Percentiles rank a stretch among this genome's conserved stretches.
These are phyloP conservation scores for Fusarium fujikuroi DNA, from an alignment of 2,329 filamentous ascomycete genomes.

Conservation along the genomic window DNA sequence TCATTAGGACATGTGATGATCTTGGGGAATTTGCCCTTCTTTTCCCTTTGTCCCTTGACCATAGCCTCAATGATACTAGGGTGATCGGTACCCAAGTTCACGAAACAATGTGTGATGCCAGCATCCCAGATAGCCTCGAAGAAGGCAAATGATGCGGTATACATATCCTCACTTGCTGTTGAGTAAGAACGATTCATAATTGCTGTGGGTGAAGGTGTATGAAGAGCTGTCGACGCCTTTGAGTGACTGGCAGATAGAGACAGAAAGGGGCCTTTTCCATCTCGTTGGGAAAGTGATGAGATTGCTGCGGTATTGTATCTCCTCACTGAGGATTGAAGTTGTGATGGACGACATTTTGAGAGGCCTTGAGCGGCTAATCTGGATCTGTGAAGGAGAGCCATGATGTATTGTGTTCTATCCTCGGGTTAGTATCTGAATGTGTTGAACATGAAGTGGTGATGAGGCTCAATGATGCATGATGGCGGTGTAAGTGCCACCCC, in stretches of 20 bases:
- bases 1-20: slow-evolving; percentile 86
- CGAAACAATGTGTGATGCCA: slow-evolving; percentile 68
- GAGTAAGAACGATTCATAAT: slow-evolving; percentile 38
- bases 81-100: slow-evolving; percentile 77
- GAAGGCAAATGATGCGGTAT: slow-evolving; percentile 83
- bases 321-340: slow-evolving; percentile 19
- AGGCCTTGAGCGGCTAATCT: slow-evolving; percentile 40
- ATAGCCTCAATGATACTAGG: slow-evolving; percentile 84
- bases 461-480: neutral
- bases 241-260: slow-evolving; percentile 11
- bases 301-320: slow-evolving; percentile 36
- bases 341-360: slow-evolving; percentile 31
- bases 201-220: slow-evolving; percentile 15
- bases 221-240: slow-evolving; percentile 15
- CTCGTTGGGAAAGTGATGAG: slow-evolving; percentile 22
- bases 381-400: slow-evolving; percentile 43
- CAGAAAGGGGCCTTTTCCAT: neutral
- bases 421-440: slow-evolving; percentile 9
- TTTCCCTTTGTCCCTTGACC: slow-evolving; percentile 77
- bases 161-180: slow-evolving; percentile 55
- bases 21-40: slow-evolving; percentile 71
- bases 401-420: slow-evolving; percentile 20
- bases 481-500: slow-evolving; percentile 6
- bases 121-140: slow-evolving; percentile 84
- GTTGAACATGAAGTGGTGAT: neutral